Percentiles rank a stretch among this genome's conserved stretches.
Evolutionary conservation across 352 stramenopile genomes (phyloP).

Genomic region (Phytopythium chamaehyphon): DNA sequence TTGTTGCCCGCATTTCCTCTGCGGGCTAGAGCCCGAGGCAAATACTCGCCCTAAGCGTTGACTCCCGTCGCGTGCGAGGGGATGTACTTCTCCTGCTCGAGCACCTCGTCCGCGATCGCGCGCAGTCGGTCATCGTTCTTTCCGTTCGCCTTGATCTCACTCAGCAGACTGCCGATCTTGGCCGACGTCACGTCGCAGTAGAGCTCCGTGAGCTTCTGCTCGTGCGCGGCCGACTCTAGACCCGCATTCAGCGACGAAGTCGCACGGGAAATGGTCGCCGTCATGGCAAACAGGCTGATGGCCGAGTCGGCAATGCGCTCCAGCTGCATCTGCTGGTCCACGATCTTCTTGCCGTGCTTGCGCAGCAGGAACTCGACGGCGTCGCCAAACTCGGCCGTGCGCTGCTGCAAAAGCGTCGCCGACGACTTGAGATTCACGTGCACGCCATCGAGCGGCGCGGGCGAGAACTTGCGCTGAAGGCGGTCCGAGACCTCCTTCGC

Average conservation of each 20-base stretch:
- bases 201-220: constrained; percentile 73
- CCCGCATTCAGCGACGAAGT: constrained; percentile 52
- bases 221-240: constrained; percentile 58
- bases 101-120: constrained; percentile 76
- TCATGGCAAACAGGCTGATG: constrained; percentile 84
- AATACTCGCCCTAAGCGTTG: constrained; percentile 25
- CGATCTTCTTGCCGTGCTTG: constrained; percentile 87
- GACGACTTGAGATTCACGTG: constrained; percentile 58
- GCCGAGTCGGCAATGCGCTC: constrained; percentile 82
- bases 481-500: constrained; percentile 77
- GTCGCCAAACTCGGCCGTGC: constrained; percentile 74
- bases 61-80: constrained; percentile 73
- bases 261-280: constrained; percentile 81
- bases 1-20: too few relatives aligned
- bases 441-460: constrained; percentile 58
- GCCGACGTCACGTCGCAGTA: constrained; percentile 73
- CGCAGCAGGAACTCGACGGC: constrained; percentile 71
- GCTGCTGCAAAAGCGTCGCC: constrained; percentile 57
- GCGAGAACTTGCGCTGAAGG: constrained; percentile 79
- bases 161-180: constrained; percentile 63
- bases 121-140: constrained; percentile 70
- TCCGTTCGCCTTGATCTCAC: constrained; percentile 46
- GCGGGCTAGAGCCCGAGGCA: neutral
- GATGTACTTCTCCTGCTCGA: constrained; percentile 73
- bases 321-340: constrained; percentile 85